Base-by-base conservation (phyloP, 2,329 filamentous ascomycete species). In the Fusarium piperis region DNA sequence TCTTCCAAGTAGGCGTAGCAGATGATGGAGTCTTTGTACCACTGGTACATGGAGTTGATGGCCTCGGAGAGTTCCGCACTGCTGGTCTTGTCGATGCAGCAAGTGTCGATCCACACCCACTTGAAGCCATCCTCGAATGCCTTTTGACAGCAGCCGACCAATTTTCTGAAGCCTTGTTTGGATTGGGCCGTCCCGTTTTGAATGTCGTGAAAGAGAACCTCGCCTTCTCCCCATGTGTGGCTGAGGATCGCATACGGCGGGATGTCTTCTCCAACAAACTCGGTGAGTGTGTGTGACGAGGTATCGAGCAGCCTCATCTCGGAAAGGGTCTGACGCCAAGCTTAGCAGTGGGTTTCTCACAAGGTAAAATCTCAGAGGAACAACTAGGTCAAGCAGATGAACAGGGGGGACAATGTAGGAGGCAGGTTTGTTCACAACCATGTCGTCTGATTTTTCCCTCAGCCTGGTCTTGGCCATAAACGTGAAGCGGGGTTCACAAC, bases 31-130 rank as follows among this genome's bases (percentile, higher is more conserved):
- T 23, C 53, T 13, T 46, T 46, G 3, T 68, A 68, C 66, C 60
- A 68, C 3, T 69, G 6, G 65, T 48, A 28, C 41, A 48, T 48
- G 9, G 41, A 48, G 15, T 48, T 28, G 8, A 48, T 48, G 3
- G 41, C 65, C 32, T 68, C 59, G 1, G 64, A 64, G 5, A 68
- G 52, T n/a, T 68, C 59, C 15, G 60, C 44, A 23, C 66, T 68
- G 11, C 65, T 68, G n/a, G 65, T 48, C 46, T 68, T 68, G 32
- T 68, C 59, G 32, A 68, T 68, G 11, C 66, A 68, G 52, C 65
- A 68, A 2, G 65, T 65, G 26, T 68, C 65, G 5, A 68, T 51
- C 44, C 44, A 48, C 16, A 52, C 46, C 46, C 46, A 52, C n/a
- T 52, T 7, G 11, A 30, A 52, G n/a, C 46, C 46, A 13, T 52